Percentiles rank a stretch among this genome's conserved stretches.
Evolutionary conservation across 2,329 filamentous ascomycete genomes (phyloP).

Genomic region (Amesomyces nigricolor): DNA sequence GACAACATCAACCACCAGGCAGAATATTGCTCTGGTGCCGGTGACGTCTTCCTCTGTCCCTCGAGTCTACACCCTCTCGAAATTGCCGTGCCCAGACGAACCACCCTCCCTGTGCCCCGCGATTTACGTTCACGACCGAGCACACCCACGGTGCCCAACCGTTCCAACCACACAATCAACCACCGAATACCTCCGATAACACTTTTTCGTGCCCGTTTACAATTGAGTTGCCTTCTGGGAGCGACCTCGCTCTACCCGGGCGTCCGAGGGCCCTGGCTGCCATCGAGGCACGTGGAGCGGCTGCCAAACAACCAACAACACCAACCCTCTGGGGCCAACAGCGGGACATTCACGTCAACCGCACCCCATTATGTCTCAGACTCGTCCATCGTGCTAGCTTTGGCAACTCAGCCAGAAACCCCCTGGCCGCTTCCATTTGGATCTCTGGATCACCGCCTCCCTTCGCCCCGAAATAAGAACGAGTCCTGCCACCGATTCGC

Average conservation of each 20-base stretch:
- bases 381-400: slow-evolving; percentile 41
- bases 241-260: not conserved
- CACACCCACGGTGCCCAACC: not conserved
- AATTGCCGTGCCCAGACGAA: slow-evolving; percentile 16
- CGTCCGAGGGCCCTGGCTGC: not conserved
- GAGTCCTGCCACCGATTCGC: not conserved
- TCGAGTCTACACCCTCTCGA: slow-evolving; percentile 1
- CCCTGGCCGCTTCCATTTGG: slow-evolving; percentile 20
- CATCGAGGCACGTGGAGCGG: slow-evolving; percentile 7
- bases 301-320: slow-evolving; percentile 1
- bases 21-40: slow-evolving; percentile 17
- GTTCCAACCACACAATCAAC: not conserved
- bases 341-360: slow-evolving; percentile 23
- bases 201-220: not conserved
- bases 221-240: not conserved
- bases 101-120: not conserved
- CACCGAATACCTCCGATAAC: slow-evolving; percentile 6
- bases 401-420: slow-evolving; percentile 42
- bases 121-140: too few relatives aligned
- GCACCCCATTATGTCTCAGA: slow-evolving; percentile 41
- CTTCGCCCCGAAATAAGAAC: slow-evolving; percentile 16
- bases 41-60: slow-evolving; percentile 9
- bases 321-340: not conserved
- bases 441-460: slow-evolving; percentile 6
- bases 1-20: slow-evolving; percentile 20